phyloP scores from a whole-genome alignment of 2,329 filamentous ascomycete genomes.

The Cryoendolithus antarcticus region DNA sequence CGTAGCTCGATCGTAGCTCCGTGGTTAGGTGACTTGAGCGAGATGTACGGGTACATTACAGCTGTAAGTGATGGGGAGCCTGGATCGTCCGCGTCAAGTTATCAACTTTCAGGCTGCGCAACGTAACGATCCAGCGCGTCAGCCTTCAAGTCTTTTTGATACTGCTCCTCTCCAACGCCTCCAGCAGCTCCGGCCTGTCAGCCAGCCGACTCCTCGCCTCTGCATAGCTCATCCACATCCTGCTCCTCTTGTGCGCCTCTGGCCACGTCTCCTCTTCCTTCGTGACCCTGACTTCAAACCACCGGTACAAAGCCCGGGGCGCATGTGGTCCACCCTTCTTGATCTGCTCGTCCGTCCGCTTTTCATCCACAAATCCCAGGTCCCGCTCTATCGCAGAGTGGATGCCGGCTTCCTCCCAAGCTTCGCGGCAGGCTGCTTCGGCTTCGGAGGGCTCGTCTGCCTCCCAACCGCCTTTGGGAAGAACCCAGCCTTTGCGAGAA shows the following conservation, averaged over 20 bases:
- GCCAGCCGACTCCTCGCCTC: conserved; percentile 67
- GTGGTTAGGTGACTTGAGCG: no score
- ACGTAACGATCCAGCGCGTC: no score
- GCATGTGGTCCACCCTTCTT: conserved; percentile 32
- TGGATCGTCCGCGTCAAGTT: no score
- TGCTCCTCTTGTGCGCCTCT: conserved; percentile 79
- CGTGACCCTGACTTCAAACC: conserved; percentile 79
- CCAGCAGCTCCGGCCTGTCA: conserved; percentile 71
- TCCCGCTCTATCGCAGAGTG: conserved; percentile 73
- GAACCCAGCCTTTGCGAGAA: conserved; percentile 82
- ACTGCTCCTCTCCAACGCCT: conserved; percentile 66
- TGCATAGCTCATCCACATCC: conserved; percentile 77
- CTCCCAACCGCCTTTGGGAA: conserved; percentile 97
- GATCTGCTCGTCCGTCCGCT: conserved; percentile 37
- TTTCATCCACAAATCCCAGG: conserved; percentile 76
- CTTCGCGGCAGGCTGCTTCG: conserved; percentile 75
- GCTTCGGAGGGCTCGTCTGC: conserved; percentile 78
- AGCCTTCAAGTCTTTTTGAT: conserved; percentile 13
- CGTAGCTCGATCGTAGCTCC: no score
- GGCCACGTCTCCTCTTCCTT: conserved; percentile 83
- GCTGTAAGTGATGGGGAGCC: no score
- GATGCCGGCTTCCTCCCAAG: conserved; percentile 97
- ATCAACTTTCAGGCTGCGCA: no score
- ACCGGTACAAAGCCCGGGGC: conserved; percentile 66
- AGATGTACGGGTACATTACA: no score